These are phyloP conservation scores for Dryas integrifolia DNA, from an alignment of 331 rosid genomes.

Conservation along the genomic window DNA sequence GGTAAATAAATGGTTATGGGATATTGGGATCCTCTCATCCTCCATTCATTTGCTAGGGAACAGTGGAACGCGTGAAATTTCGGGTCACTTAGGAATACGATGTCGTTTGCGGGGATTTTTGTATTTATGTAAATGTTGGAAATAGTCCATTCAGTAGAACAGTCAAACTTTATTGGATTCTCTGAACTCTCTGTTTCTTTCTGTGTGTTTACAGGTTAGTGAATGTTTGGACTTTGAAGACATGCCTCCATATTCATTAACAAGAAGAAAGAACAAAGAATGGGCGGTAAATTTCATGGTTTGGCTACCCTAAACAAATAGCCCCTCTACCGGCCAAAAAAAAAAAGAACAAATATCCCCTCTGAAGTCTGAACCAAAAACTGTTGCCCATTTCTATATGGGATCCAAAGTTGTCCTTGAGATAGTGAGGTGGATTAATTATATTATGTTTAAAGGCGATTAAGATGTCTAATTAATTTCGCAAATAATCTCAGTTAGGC, in stretches of 20 bases:
- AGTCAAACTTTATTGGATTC: conserved; percentile 47
- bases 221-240: conserved; percentile 1
- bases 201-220: neutral
- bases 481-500: neutral
- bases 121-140: conserved; percentile 17
- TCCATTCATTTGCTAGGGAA: neutral
- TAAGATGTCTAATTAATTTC: conserved; percentile 3
- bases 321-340: too few relatives aligned
- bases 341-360: too few relatives aligned
- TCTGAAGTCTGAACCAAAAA: too few relatives aligned
- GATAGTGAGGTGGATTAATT: neutral
- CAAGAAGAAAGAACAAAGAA: conserved; percentile 13
- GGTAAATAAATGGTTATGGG: neutral
- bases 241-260: conserved; percentile 2
- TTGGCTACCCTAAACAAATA: too few relatives aligned
- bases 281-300: neutral
- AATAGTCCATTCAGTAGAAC: conserved; percentile 16
- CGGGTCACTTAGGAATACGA: conserved; percentile 14
- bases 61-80: neutral
- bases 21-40: neutral
- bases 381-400: neutral
- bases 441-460: neutral
- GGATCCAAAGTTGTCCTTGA: neutral
- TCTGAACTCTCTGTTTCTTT: conserved; percentile 9
- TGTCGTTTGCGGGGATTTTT: neutral